Conservation (phyloP, 805 yeast species). For the Suhomyces canberraensis region DNA sequence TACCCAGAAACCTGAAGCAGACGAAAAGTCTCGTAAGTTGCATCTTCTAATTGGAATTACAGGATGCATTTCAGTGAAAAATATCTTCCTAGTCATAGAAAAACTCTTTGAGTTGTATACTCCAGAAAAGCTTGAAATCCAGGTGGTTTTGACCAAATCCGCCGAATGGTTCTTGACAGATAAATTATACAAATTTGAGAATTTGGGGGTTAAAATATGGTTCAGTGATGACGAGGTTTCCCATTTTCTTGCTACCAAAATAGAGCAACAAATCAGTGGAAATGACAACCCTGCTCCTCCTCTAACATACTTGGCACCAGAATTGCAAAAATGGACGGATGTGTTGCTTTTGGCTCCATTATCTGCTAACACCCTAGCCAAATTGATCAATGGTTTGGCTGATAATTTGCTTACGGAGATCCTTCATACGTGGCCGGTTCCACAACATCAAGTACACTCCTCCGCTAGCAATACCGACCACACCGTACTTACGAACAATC, state of each 20-base stretch:
- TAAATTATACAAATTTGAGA: slow-evolving; percentile 18
- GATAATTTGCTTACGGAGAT: slow-evolving; percentile 22
- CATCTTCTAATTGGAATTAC: slow-evolving; percentile 26
- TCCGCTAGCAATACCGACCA: slow-evolving; percentile 3
- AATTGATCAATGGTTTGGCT: slow-evolving; percentile 21
- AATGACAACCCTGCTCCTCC: not conserved
- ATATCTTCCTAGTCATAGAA: slow-evolving; percentile 20
- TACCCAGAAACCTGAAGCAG: not conserved
- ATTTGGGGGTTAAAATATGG: slow-evolving; percentile 24
- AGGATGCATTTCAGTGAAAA: slow-evolving; percentile 22
- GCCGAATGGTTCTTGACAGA: slow-evolving; percentile 21
- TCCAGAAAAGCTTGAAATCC: slow-evolving; percentile 19
- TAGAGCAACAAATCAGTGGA: not conserved
- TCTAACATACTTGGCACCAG: slow-evolving; percentile 12
- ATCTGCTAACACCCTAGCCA: slow-evolving; percentile 25
- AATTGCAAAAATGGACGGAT: slow-evolving; percentile 26
- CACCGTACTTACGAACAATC: slow-evolving; percentile 16
- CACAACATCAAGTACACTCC: slow-evolving; percentile 3
- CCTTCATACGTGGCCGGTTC: slow-evolving; percentile 23
- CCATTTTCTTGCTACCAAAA: slow-evolving; percentile 9
- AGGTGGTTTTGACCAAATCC: slow-evolving; percentile 21
- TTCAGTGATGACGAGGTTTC: slow-evolving; percentile 19
- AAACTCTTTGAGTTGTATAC: slow-evolving; percentile 22
- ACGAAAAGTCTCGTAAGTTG: slow-evolving; percentile 7
- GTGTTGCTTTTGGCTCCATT: slow-evolving; percentile 24